Base-by-base conservation (phyloP, 352 stramenopile species). In the Phytopythium vexans region DNA sequence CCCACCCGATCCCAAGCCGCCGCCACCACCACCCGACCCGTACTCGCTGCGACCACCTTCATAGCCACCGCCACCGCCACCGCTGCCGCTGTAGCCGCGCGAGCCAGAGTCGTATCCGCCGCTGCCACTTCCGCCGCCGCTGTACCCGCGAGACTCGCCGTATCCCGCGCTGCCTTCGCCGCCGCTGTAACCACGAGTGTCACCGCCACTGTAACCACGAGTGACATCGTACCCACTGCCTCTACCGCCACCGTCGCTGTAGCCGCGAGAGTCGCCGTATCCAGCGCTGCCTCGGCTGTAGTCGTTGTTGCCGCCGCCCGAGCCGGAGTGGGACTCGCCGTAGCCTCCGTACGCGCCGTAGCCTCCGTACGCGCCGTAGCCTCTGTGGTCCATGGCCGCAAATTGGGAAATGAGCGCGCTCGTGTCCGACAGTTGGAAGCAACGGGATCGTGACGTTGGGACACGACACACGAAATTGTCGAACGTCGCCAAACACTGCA, bases 11-110 rank as follows among this genome's bases (percentile, higher is more conserved):
- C 44, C 39, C 31, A 33, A 35, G 44, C 32, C 32, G 32, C 39
- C 49, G 0, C 41, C 66, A 44, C 52, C 51, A 16, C 72, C 66
- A 2, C 54, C 63, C 6, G 52, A 15, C 9, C 41, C 54, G 6
- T 31, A 39, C 3, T 56, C 49, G 8, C 41, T 21, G n/a, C 56
- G 49, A 8, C 52, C 47, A 45, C 67, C 52, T 47, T 72, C 56
- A 31, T 55, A 45, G 10, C 45, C 46, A 27, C 34, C 45, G 34
- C 46, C 3, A 35, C n/a, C n/a, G n/a, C n/a, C n/a, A n/a, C n/a
- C 52, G 2, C 61, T 44, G 41, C 39, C 49, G 38, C 63, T 55
- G 52, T 76, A 72, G n/a, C 60, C 60, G n/a, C 67, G 56, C 16
- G 48, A 59, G 32, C n/a, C n/a, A n/a, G n/a, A n/a, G 9, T 67